phyloP scores from a whole-genome alignment of 768 basidiomycete species.

The Naganishia friedmannii region DNA sequence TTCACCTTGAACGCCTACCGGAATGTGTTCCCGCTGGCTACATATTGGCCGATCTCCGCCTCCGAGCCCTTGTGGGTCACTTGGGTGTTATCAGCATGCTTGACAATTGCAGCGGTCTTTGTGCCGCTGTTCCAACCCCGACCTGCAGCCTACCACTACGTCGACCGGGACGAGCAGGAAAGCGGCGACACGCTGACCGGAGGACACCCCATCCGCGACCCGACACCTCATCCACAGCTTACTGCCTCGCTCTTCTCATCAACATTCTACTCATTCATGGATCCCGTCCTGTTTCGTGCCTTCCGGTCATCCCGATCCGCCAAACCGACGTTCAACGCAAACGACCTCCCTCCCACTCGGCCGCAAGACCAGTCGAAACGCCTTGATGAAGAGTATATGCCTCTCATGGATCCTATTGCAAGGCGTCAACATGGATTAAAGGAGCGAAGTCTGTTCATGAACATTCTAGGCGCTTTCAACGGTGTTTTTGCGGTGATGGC shows the following conservation, averaged over 20 bases:
- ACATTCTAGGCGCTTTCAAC: constrained; percentile 54
- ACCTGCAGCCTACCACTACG: constrained; percentile 62
- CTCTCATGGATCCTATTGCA: constrained; percentile 52
- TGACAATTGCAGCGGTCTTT: constrained; percentile 56
- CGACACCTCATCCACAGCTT: constrained; percentile 56
- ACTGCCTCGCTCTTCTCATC: constrained; percentile 57
- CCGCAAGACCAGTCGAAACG: constrained; percentile 53
- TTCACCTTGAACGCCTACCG: constrained; percentile 58
- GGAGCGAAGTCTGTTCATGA: constrained; percentile 57
- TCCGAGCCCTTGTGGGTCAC: constrained; percentile 56
- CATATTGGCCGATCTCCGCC: constrained; percentile 55
- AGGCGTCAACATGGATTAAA: constrained; percentile 50
- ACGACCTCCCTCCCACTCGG: constrained; percentile 55
- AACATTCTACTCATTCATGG: constrained; percentile 60
- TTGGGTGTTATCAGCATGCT: constrained; percentile 59
- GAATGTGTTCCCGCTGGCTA: constrained; percentile 61
- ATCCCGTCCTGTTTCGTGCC: constrained; percentile 53
- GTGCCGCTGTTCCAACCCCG: constrained; percentile 62
- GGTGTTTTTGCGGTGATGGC: constrained; percentile 32
- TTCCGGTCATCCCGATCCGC: constrained; percentile 37
- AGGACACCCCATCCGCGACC: constrained; percentile 50
- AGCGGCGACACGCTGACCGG: neutral
- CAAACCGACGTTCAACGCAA: constrained; percentile 44
- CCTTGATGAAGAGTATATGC: constrained; percentile 50
- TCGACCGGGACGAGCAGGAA: constrained; percentile 30